Base-by-base conservation (phyloP, 768 basidiomycete genomes). In the Phylloporus scabripes region DNA sequence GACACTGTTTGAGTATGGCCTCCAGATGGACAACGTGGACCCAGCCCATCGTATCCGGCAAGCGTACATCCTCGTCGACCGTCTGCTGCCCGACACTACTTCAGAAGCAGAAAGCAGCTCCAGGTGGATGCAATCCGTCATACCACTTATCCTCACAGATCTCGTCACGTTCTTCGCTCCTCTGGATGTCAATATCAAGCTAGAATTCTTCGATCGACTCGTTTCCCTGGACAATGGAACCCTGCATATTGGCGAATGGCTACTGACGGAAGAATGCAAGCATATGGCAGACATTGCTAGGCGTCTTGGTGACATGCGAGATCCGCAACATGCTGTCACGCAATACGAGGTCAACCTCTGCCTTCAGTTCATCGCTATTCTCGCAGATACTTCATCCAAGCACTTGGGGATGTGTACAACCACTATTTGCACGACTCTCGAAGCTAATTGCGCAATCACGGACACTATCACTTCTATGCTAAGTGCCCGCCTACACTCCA, bases 241-340 rank as follows among this genome's bases (percentile, higher is more conserved):
- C 1, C 55, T 65, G 10, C 46, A 54, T 14, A 12, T 65, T 8
- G 60, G 57, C 37, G 82, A 85, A 51, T 91, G 86, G 85, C 57
- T 90, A 21, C 56, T 91, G 8, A 58, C 67, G n/a, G 79, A 84
- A 53, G 83, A 86, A 51, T 57, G 85, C 50, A 80, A 78, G 60
- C 66, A 72, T n/a, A 65, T 85, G 39, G 65, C 65, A 7, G 63
- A 62, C 11, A 60, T 66, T 18, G 65, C 81, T 18, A 68, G 70
- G 43, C 52, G 55, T 2, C 61, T 81, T 39, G 62, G 67, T 12
- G 52, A 51, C 8, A 50, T 61, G 40, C 55, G 64, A 5, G 66
- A 65, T 28, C 68, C 75, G 7, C 66, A 72, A 41, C 68, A 64
- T 10, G 52, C 63, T 2, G 54, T 80, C 50, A 58, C 72, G 28